Evolutionary conservation across 2,329 filamentous ascomycete species (phyloP), one percentile per base, ranked within the genome.

Genomic region (Ceratocystis diversiconidia): DNA sequence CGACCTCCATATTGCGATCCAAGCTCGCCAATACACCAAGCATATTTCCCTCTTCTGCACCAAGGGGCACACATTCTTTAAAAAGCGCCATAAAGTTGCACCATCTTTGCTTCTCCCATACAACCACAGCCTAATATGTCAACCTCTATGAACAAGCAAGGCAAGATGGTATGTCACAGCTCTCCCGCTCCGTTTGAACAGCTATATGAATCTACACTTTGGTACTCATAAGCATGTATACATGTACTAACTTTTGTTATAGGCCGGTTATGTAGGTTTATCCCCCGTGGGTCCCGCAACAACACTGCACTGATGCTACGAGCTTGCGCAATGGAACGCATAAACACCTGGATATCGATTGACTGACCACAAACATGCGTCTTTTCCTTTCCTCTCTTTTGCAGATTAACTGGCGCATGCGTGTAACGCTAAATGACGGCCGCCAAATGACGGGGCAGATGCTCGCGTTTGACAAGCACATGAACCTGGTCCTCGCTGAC

Each of bases 391-490:
- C 22, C 48, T 25, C 46, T 69, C 36, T 41, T 41, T 41, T 41
- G 10, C 36, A 97, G 94, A 95, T 99, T 83, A 97, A 99, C 81
- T 97, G 95, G 82, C 90, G 92, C 78, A 97, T 99, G 92, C 88
- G 92, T 75, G 88, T 96, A 70, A 97, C 92, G 66, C 83, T 99
- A 75, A 90, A 90, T 74, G 94, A 99, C 79, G 90, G 90, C 70
- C 87, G 94, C 73, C 90, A 96, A 76, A 95, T 99, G 86, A 92
- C 91, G 50, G 94, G 92, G 69, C 91, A 97, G 77, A 96, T 99
- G 90, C 84, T 99, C 71, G 94, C 94, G 65, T 99, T 97, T 73
- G 94, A 99, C 77, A 97, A 97, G 91, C 94, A 99, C 78, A 99
- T 99, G 94, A 99, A 99, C 76, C 85, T 99, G 70, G 94, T 99